A percentile compares a stretch with the other conserved stretches of the same genome.
Evolutionary conservation across 371 early-diverging fungal genomes (phyloP).

Genomic region (Mortierella sp.): DNA sequence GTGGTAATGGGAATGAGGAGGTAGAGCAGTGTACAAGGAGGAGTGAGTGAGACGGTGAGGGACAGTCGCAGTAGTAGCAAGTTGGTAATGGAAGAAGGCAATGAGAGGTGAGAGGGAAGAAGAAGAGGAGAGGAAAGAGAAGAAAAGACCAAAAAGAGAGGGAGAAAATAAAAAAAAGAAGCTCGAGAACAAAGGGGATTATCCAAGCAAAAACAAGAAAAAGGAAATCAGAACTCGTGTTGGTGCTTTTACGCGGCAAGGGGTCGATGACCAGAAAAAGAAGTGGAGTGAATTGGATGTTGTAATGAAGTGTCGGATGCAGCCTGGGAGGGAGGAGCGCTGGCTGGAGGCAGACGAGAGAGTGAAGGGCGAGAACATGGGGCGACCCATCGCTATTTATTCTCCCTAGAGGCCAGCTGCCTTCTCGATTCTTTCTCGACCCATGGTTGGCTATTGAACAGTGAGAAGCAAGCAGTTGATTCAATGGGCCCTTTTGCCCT

Average conservation of each 20-base stretch:
- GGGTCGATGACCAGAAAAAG: not conserved
- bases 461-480: not conserved
- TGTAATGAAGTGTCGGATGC: not conserved
- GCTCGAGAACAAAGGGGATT: not conserved
- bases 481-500: conserved; percentile 4
- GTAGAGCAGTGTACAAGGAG: not conserved
- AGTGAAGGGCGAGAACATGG: too few species aligned
- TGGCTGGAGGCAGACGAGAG: too few species aligned
- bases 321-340: not conserved
- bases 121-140: not conserved
- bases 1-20: not conserved
- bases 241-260: not conserved
- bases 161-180: not conserved
- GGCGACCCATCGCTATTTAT: too few species aligned
- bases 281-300: not conserved
- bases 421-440: too few species aligned
- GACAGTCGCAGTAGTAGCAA: not conserved
- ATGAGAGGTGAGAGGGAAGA: not conserved
- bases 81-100: not conserved
- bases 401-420: too few species aligned
- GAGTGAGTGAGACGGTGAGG: too few species aligned
- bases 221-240: too few species aligned
- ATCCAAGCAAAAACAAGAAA: not conserved
- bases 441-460: not conserved
- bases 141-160: not conserved